These are phyloP conservation scores for Camellia japonica DNA, from an alignment of 148 eudicot genomes.

Conservation along the genomic window DNA sequence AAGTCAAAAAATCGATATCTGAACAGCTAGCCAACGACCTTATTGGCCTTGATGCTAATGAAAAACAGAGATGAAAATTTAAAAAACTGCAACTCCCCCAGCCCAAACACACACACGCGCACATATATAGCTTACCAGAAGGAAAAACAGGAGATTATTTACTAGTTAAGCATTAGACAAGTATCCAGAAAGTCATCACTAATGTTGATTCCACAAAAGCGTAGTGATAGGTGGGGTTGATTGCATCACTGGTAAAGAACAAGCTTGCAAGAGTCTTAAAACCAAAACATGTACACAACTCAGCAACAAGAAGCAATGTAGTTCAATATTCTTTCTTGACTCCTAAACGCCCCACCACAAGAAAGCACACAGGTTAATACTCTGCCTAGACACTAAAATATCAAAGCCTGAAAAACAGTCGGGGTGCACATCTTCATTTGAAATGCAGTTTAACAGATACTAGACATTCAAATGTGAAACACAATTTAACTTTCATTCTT, in stretches of 20 bases:
- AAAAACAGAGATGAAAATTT: neutral
- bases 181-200: neutral
- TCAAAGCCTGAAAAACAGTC: neutral
- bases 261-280: neutral
- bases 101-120: neutral
- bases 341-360: neutral
- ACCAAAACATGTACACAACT: neutral
- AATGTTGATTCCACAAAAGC: neutral
- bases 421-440: neutral
- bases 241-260: too few relatives aligned
- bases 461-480: neutral
- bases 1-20: too few relatives aligned
- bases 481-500: neutral
- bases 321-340: neutral
- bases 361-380: neutral
- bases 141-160: neutral
- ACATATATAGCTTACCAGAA: neutral
- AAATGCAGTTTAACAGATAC: neutral
- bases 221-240: neutral
- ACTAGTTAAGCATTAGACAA: neutral
- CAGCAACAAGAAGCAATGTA: neutral
- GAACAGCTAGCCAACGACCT: neutral
- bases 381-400: neutral
- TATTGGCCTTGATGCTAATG: neutral
- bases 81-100: neutral